Conservation (phyloP, 2,329 filamentous ascomycete species). For the Cyclaneusma minus region DNA sequence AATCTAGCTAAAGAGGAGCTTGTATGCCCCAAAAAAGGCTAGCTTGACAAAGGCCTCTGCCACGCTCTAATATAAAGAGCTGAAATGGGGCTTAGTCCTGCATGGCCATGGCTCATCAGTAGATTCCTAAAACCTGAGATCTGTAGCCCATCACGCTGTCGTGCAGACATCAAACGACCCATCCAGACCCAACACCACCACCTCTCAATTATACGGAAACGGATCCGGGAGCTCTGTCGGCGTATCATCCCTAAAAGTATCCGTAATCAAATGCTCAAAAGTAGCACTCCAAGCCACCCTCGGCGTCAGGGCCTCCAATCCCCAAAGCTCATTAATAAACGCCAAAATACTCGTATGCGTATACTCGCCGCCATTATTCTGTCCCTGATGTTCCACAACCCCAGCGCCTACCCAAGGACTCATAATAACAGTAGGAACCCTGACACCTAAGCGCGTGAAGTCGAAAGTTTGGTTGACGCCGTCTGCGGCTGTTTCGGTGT, state of each 20-base stretch:
- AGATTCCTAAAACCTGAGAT: too few species aligned
- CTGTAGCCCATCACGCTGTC: too few species aligned
- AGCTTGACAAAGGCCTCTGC: too few species aligned
- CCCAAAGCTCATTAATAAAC: constrained; percentile 26
- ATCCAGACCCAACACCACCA: too few species aligned
- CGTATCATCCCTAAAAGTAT: constrained; percentile 10
- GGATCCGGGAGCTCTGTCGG: constrained; percentile 11
- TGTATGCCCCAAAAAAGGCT: too few species aligned
- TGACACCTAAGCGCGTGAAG: constrained; percentile 25
- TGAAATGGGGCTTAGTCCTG: too few species aligned
- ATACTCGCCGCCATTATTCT: constrained; percentile 23
- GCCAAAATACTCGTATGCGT: constrained; percentile 27
- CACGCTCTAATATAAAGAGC: too few species aligned
- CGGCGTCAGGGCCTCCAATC: constrained; percentile 11
- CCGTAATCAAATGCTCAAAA: constrained; percentile 14
- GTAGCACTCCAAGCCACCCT: constrained; percentile 10
- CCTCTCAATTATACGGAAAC: constrained; percentile 5
- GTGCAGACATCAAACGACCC: too few species aligned
- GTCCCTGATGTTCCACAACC: constrained; percentile 22
- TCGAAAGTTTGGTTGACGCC: constrained; percentile 22
- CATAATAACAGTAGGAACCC: constrained; percentile 26
- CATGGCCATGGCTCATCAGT: too few species aligned
- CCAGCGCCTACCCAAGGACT: constrained; percentile 27
- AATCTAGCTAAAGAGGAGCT: too few species aligned
- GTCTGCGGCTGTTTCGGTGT: constrained; percentile 20